These are phyloP conservation scores for Coprinellus micaceus DNA, from an alignment of 768 basidiomycete genomes.

Conservation along the genomic window DNA sequence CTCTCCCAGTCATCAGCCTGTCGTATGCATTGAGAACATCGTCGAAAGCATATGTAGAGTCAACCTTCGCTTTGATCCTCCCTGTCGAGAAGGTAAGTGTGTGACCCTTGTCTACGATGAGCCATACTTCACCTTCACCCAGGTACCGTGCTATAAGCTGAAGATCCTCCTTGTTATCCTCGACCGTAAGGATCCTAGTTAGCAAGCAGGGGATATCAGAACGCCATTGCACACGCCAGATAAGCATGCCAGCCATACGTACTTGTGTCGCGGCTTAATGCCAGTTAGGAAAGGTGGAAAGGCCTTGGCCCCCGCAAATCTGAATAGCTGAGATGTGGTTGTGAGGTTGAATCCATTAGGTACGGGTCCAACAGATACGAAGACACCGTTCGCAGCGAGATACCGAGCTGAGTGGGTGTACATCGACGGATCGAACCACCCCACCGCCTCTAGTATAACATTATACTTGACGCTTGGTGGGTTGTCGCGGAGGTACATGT, in stretches of 20 bases:
- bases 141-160: slow-evolving; percentile 28
- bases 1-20: slow-evolving; percentile 48
- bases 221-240: background rate
- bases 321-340: slow-evolving; percentile 30
- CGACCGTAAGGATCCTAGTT: slow-evolving; percentile 30
- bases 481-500: slow-evolving; percentile 39
- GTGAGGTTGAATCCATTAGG: slow-evolving; percentile 28
- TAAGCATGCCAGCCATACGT: slow-evolving; percentile 18
- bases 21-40: slow-evolving; percentile 62
- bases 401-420: slow-evolving; percentile 51
- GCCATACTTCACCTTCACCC: slow-evolving; percentile 33
- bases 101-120: background rate
- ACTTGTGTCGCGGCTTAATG: slow-evolving; percentile 44
- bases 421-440: slow-evolving; percentile 42
- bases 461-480: slow-evolving; percentile 52
- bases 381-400: slow-evolving; percentile 49
- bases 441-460: slow-evolving; percentile 59
- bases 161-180: slow-evolving; percentile 32
- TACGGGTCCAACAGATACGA: slow-evolving; percentile 49
- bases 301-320: slow-evolving; percentile 30
- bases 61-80: slow-evolving; percentile 51
- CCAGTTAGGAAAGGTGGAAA: slow-evolving; percentile 55
- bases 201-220: background rate
- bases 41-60: slow-evolving; percentile 56
- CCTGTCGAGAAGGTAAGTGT: slow-evolving; percentile 25